These are phyloP conservation scores for carrot (Daucus carota) DNA, from an alignment of 129 eudicot species.

Conservation along the genomic window DNA sequence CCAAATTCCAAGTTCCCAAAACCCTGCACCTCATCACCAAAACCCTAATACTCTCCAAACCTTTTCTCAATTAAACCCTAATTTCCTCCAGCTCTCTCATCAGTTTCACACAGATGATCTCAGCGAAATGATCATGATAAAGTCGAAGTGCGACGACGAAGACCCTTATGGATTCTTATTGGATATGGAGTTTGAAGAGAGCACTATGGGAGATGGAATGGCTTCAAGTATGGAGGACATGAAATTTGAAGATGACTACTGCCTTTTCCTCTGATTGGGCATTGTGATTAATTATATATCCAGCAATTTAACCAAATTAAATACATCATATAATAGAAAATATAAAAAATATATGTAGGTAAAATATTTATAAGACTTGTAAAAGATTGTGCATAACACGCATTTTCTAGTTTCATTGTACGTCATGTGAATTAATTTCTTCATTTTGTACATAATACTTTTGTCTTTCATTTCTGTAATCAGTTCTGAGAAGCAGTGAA, in stretches of 20 bases:
- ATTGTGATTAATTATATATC: background rate
- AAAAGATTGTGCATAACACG: no score
- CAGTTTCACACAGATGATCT: conserved; percentile 10
- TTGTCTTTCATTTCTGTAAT: no score
- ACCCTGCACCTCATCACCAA: conserved; percentile 21
- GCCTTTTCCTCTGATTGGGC: conserved; percentile 2
- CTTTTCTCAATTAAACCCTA: conserved; percentile 28
- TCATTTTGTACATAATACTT: no score
- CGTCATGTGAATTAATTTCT: no score
- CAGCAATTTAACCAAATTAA: background rate
- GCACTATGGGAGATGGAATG: conserved; percentile 16
- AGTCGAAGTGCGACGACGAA: conserved; percentile 27
- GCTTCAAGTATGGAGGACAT: conserved; percentile 28
- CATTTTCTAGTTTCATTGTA: background rate
- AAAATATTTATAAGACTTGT: no score
- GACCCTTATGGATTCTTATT: conserved; percentile 51
- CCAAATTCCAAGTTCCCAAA: conserved; percentile 15
- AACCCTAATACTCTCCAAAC: conserved; percentile 20
- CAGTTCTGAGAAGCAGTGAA: no score
- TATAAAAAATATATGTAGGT: no score
- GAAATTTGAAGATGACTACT: conserved; percentile 34
- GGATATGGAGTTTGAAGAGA: conserved; percentile 35
- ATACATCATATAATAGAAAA: background rate
- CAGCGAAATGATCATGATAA: conserved; percentile 16
- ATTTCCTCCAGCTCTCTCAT: conserved; percentile 24